phyloP scores from a whole-genome alignment of 495 filamentous ascomycete genomes.

The Hypomontagnella submonticulosa region DNA sequence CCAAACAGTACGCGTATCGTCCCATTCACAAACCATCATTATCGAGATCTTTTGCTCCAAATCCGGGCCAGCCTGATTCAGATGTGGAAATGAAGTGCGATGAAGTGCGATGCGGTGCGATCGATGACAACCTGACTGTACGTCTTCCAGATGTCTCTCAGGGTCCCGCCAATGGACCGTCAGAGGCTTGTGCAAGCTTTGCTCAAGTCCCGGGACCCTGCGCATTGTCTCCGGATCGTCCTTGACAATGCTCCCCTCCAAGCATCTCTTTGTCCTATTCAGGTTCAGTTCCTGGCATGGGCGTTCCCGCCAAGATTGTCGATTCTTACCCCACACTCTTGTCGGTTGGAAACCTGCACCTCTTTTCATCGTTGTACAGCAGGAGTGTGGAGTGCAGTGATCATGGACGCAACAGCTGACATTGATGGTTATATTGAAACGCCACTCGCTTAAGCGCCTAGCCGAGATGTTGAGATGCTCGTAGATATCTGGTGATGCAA shows the following conservation, averaged over 20 bases:
- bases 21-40: slow-evolving; percentile 31
- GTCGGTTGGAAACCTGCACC: slow-evolving; percentile 43
- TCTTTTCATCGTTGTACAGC: slow-evolving; percentile 44
- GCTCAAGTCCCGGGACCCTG: slow-evolving; percentile 43
- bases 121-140: slow-evolving; percentile 23
- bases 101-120: slow-evolving; percentile 26
- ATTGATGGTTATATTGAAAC: slow-evolving; percentile 47
- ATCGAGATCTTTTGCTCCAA: slow-evolving; percentile 37
- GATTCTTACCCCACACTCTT: slow-evolving; percentile 48
- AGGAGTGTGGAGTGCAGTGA: slow-evolving; percentile 51
- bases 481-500: slow-evolving; percentile 39
- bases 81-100: slow-evolving; percentile 28
- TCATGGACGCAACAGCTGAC: slow-evolving; percentile 45
- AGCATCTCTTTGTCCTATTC: slow-evolving; percentile 30
- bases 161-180: slow-evolving; percentile 41
- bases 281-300: slow-evolving; percentile 44
- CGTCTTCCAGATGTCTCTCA: slow-evolving; percentile 34
- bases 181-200: slow-evolving; percentile 36
- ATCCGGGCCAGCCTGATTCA: slow-evolving; percentile 25
- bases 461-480: slow-evolving; percentile 40
- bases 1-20: slow-evolving; percentile 15
- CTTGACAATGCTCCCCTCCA: slow-evolving; percentile 34
- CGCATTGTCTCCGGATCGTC: slow-evolving; percentile 48
- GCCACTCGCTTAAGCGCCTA: slow-evolving; percentile 50
- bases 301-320: slow-evolving; percentile 41